Conservation (phyloP, 179 eudicot species). For the Actinidia arguta region DNA sequence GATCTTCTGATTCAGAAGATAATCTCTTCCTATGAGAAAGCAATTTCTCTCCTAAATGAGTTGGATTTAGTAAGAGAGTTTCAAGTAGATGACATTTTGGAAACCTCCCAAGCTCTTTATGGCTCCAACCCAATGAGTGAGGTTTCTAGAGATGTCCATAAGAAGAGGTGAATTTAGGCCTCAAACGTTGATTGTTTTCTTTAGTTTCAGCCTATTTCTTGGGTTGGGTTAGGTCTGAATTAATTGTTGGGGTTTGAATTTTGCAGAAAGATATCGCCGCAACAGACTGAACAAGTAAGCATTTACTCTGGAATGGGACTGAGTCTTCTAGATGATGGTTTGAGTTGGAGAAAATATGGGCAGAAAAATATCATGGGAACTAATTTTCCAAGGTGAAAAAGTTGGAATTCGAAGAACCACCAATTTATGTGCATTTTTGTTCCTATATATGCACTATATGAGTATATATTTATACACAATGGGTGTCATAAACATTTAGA, state of each 20-base stretch:
- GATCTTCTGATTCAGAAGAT: slow-evolving; percentile 58
- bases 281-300: slow-evolving; percentile 68
- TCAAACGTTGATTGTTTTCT: too few species aligned
- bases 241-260: not conserved
- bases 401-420: not conserved
- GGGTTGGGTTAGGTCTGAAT: not conserved
- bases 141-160: slow-evolving; percentile 45
- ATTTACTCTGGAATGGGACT: slow-evolving; percentile 44
- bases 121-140: slow-evolving; percentile 66
- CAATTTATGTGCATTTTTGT: not conserved
- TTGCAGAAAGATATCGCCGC: slow-evolving; percentile 70
- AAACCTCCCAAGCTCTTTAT: slow-evolving; percentile 39
- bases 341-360: slow-evolving; percentile 97
- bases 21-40: slow-evolving; percentile 63
- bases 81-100: slow-evolving; percentile 10
- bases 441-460: not conserved
- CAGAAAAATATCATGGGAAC: slow-evolving; percentile 93
- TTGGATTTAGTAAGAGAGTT: slow-evolving; percentile 45
- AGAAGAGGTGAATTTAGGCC: slow-evolving; percentile 65
- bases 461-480: not conserved
- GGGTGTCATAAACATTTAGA: too few species aligned
- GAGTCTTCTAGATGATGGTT: slow-evolving; percentile 73
- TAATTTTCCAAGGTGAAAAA: slow-evolving; percentile 74
- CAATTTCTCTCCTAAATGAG: slow-evolving; percentile 64
- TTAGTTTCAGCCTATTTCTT: not conserved